These are phyloP conservation scores for Azolla pinnata DNA, from an alignment of 75 land plant genomes.

Conservation along the genomic window DNA sequence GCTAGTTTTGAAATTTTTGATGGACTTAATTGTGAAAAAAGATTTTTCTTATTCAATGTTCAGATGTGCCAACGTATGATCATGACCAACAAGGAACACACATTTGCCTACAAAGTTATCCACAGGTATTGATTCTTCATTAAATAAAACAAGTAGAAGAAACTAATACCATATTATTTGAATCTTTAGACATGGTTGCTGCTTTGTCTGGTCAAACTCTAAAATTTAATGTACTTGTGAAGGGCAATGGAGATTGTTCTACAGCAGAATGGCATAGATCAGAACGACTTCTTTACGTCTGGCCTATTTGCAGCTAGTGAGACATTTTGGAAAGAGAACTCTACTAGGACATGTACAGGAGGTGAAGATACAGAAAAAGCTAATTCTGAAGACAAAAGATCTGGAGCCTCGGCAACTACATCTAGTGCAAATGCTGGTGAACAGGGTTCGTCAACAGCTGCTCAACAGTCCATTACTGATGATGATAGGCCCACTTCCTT, in stretches of 20 bases:
- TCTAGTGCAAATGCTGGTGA: conserved; percentile 9
- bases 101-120: conserved; percentile 88
- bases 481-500: not conserved
- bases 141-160: not conserved
- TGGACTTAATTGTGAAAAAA: not conserved
- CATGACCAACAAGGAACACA: conserved; percentile 76
- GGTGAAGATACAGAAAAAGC: conserved; percentile 7
- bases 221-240: conserved; percentile 1
- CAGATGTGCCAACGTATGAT: conserved; percentile 98
- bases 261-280: conserved; percentile 59
- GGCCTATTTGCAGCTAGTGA: conserved; percentile 31
- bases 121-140: conserved; percentile 48
- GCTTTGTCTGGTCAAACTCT: not conserved
- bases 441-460: conserved; percentile 3
- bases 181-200: not conserved
- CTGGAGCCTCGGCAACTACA: conserved; percentile 5
- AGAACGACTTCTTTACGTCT: conserved; percentile 45
- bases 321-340: conserved; percentile 17
- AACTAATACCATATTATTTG: not conserved
- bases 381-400: conserved; percentile 5
- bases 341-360: conserved; percentile 9
- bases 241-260: conserved; percentile 80
- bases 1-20: not conserved
- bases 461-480: not conserved
- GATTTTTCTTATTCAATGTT: not conserved